Base-by-base conservation (phyloP, 1,284 basidiomycete species). In the Mycena citricolor region DNA sequence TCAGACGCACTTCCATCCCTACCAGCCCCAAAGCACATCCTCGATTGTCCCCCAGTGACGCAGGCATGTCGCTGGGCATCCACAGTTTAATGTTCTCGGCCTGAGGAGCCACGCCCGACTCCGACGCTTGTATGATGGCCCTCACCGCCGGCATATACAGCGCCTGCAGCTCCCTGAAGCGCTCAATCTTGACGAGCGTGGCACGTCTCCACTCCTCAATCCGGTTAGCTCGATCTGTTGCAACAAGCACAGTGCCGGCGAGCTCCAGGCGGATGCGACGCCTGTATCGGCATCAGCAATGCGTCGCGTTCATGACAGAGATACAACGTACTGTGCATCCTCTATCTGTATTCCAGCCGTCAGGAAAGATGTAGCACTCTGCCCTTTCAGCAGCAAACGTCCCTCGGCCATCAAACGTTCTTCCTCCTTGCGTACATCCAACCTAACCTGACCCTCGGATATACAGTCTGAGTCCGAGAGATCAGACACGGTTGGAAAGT, bases 81-180 rank as follows among this genome's bases (percentile, higher is more conserved):
- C 19, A 43, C 6, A 49, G 24, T 14, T 39, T 33, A 2, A 42
- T 11, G 7, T 44, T 32, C 22, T 49, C 47, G 2, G 32, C 47
- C 21, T 39, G 36, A 1, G 37, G 19, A 2, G 41, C 37, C n/a
- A 12, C 5, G 5, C 36, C 47, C 12, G 29, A 4, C 22, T 45
- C 42, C 24, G 12, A 34, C 2, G 6, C 34, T n/a, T 33, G 13
- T 16, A 28, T 16, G 8, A 37, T 3, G 6, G 20, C 20, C 5
- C 4, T 12, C 11, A 38, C 45, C 7, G 24, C 33, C 1, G 52
- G 49, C 38, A 50, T 51, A 21, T 44, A 53, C 4, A 42, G n/a
- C n/a, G 21, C 19, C 22, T 55, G 54, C 11, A 51, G 38, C 4
- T 42, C 22, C 0, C 34, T 39, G 26, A 53, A 55, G 5, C n/a